Evolutionary conservation across 768 basidiomycete genomes (phyloP), one percentile per base, ranked within the genome.

Genomic region (Termitomyces sp.): DNA sequence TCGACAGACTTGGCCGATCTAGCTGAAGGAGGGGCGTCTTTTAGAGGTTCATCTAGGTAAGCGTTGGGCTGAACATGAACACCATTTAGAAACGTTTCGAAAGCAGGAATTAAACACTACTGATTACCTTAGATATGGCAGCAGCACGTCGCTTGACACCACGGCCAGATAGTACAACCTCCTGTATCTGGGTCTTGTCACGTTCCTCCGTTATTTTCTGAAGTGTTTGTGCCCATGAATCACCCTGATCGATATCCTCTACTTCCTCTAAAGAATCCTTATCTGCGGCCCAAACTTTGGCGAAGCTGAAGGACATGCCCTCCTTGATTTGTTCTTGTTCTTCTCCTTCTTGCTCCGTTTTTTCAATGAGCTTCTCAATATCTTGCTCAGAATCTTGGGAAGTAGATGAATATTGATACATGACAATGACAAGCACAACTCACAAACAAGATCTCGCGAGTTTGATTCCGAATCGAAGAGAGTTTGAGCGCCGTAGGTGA

Each of bases 271-370:
- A 68, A 3, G 73, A 63, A 51, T 87, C 87, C 64, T 88, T 87
- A 56, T 88, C 84, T 22, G 88, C 84, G 1, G 88, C 83, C 95
- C 95, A 98, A 40, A 98, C 80, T 67, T 95, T 94, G 11, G 95
- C 94, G 63, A 95, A 96, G 6, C 82, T 82, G 67, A 98, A 97
- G 9, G 82, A 75, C 29, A 85, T 68, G 35, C 78, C 71, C 43
- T 81, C 79, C 54, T 77, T 79, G 5, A 75, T 66, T 18, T 70
- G 67, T 56, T 79, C 76, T 47, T 79, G 77, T 50, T 79, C 68
- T 23, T 84, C 80, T 12, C 81, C 84, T 56, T 92, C 88, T 49
- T 79, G 74, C 67, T 94, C 90, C 0, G 92, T 90, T 66, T 84
- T 89, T 65, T 91, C 86, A 51, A 98, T 90, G 23, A 98, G 81